Percentiles rank a stretch among this genome's conserved stretches.
Evolutionary conservation across 345 rosid genomes (phyloP).

Genomic region (Ricinus communis): DNA sequence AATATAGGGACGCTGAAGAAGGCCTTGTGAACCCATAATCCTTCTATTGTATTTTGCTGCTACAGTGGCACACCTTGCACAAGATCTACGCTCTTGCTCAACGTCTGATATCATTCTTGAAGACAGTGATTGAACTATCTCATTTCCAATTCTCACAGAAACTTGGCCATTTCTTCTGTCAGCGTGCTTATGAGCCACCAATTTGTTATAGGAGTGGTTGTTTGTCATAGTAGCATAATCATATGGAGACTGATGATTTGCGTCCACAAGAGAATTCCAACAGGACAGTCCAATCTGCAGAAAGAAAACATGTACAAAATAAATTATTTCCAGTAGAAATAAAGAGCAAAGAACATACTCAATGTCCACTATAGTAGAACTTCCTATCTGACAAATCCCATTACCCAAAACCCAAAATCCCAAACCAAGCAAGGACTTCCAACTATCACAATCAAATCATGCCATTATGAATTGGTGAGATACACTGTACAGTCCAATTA

Average conservation of each 20-base stretch:
- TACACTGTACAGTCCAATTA: background rate
- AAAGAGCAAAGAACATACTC: background rate
- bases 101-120: constrained; percentile 18
- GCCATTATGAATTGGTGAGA: background rate
- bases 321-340: no score
- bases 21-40: constrained; percentile 48
- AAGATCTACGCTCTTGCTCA: constrained; percentile 38
- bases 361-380: background rate
- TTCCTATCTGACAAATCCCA: background rate
- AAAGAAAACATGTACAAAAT: background rate
- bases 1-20: constrained; percentile 72
- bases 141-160: constrained; percentile 54
- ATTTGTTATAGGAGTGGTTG: constrained; percentile 60
- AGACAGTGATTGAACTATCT: constrained; percentile 35
- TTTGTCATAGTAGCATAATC: constrained; percentile 61
- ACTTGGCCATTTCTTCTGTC: constrained; percentile 70
- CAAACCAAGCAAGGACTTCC: background rate
- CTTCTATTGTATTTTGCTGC: constrained; percentile 49
- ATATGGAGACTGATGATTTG: constrained; percentile 57
- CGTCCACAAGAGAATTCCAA: constrained; percentile 69
- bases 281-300: constrained; percentile 65
- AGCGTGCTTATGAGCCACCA: constrained; percentile 63
- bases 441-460: background rate
- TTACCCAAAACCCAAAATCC: background rate
- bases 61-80: constrained; percentile 55